Percentiles rank a stretch among this genome's conserved stretches.
Evolutionary conservation across 176 grass and related monocot species (phyloP).

Genomic region (Thalia dealbata): DNA sequence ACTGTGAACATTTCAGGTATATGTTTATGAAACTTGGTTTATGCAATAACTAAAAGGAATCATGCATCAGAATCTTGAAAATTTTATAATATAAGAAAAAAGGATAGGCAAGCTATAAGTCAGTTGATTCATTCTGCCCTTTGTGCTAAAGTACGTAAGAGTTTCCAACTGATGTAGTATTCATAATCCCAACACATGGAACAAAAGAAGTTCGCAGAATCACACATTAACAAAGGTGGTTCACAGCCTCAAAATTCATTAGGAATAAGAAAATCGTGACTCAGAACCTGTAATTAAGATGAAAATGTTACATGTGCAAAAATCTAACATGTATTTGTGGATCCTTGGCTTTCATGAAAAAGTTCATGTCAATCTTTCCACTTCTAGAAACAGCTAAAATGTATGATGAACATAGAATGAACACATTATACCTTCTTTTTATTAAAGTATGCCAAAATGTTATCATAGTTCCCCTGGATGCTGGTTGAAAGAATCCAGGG

Average conservation of each 20-base stretch:
- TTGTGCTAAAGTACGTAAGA: too few species aligned
- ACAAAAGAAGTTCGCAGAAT: background rate
- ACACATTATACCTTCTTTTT: constrained; percentile 41
- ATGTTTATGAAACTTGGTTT: background rate
- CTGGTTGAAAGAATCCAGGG: constrained; percentile 83
- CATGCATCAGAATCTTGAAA: background rate
- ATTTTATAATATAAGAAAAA: background rate
- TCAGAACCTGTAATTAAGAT: background rate
- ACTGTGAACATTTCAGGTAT: background rate
- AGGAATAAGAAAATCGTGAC: background rate
- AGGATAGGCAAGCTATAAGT: background rate
- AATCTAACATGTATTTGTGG: background rate
- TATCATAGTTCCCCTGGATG: constrained; percentile 59
- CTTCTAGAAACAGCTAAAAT: background rate
- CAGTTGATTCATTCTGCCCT: background rate
- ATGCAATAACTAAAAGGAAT: background rate
- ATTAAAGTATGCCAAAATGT: constrained; percentile 47
- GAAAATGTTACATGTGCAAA: background rate
- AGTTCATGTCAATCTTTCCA: background rate
- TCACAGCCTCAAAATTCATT: background rate
- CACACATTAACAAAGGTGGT: background rate
- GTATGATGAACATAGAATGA: background rate
- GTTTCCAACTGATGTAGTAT: too few species aligned
- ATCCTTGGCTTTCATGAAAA: background rate
- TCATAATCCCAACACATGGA: too few species aligned